phyloP scores from a whole-genome alignment of 2,329 filamentous ascomycete genomes.

The Verticillium tricorpus region DNA sequence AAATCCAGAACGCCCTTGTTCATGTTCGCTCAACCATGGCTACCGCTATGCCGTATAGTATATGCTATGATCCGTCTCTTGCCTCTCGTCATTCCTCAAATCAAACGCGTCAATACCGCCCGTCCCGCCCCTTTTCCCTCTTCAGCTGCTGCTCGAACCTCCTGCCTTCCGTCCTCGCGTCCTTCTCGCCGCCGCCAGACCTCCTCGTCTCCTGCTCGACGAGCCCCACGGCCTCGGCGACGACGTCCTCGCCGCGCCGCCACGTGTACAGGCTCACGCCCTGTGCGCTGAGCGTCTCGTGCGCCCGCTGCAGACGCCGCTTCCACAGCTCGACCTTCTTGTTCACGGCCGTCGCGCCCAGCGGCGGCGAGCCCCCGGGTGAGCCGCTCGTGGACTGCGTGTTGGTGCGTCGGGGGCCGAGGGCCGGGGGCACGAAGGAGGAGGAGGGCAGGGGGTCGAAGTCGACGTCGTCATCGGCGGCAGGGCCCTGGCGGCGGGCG shows the following conservation, averaged over 20 bases:
- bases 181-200: conserved; percentile 24
- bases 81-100: background rate
- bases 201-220: conserved; percentile 51
- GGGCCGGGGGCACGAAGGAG: conserved; percentile 5
- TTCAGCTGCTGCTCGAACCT: conserved; percentile 7
- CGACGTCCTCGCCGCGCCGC: conserved; percentile 67
- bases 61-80: background rate
- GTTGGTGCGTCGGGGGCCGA: conserved; percentile 15
- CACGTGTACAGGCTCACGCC: conserved; percentile 69
- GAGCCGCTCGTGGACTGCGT: conserved; percentile 23
- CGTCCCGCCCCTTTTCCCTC: conserved; percentile 9
- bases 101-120: background rate
- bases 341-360: conserved; percentile 37
- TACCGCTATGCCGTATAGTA: background rate
- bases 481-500: conserved; percentile 9
- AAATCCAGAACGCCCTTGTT: conserved; percentile 38
- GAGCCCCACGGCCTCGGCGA: conserved; percentile 60
- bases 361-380: conserved; percentile 25
- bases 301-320: conserved; percentile 61
- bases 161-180: conserved; percentile 12
- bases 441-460: conserved; percentile 29
- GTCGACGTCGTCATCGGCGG: conserved; percentile 34
- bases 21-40: background rate
- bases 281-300: conserved; percentile 55
- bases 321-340: conserved; percentile 73